Evolutionary conservation across 495 filamentous ascomycete species (phyloP).

Genomic region (Usnea hakonensis): DNA sequence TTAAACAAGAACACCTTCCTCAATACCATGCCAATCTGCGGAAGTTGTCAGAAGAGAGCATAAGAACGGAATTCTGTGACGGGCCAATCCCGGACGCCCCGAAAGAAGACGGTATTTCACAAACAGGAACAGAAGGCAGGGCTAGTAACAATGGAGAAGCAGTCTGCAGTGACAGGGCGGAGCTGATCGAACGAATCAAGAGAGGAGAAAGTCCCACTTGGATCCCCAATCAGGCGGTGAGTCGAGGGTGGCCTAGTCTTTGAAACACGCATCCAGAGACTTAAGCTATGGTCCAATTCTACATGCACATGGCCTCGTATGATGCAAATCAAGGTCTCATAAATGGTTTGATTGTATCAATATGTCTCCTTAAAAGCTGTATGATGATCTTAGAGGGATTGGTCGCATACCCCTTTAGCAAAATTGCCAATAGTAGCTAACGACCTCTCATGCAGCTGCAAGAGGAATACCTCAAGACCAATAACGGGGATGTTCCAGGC

Average conservation of each 20-base stretch:
- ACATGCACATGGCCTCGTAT: neutral
- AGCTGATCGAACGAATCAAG: slow-evolving; percentile 82
- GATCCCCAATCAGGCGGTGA: slow-evolving; percentile 58
- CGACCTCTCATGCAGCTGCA: slow-evolving; percentile 5
- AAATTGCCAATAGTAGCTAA: neutral
- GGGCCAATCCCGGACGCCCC: slow-evolving; percentile 42
- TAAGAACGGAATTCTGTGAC: slow-evolving; percentile 50
- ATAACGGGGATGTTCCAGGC: slow-evolving; percentile 15
- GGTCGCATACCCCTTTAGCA: too few relatives aligned
- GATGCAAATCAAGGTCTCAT: neutral
- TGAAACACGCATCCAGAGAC: neutral
- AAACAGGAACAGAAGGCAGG: neutral
- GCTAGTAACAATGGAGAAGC: slow-evolving; percentile 3
- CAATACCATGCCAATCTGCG: slow-evolving; percentile 19
- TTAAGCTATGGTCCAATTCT: neutral
- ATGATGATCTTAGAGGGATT: neutral
- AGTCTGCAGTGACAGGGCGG: slow-evolving; percentile 50
- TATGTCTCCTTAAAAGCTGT: neutral
- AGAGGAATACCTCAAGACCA: slow-evolving; percentile 23
- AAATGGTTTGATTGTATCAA: neutral
- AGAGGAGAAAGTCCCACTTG: slow-evolving; percentile 69
- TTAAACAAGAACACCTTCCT: slow-evolving; percentile 20
- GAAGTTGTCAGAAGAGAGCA: slow-evolving; percentile 44
- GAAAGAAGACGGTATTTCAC: slow-evolving; percentile 2
- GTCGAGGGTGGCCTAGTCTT: slow-evolving; percentile 22